These are phyloP conservation scores for Aspergillus heteromorphus DNA, from an alignment of 495 filamentous ascomycete genomes.

Conservation along the genomic window DNA sequence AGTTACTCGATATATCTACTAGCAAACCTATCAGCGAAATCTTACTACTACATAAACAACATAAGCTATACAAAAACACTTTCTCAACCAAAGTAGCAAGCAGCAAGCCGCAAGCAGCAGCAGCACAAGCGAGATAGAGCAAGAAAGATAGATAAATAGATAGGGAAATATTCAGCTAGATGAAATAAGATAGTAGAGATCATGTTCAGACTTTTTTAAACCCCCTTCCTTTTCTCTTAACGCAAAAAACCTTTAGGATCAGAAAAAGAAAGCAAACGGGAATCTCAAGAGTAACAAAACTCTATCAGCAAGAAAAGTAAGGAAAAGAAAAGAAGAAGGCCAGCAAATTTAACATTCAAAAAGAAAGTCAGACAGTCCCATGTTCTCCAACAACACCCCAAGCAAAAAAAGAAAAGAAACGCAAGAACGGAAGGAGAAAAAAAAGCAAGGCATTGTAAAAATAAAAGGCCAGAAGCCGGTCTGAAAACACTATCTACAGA, in stretches of 20 bases:
- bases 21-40: too few relatives aligned
- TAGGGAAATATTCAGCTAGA: too few relatives aligned
- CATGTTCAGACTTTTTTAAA: constrained; percentile 13
- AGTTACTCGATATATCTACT: too few relatives aligned
- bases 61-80: too few relatives aligned
- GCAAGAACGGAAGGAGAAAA: neutral
- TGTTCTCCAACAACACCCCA: constrained; percentile 11
- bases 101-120: neutral
- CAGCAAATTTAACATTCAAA: constrained; percentile 8
- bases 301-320: constrained; percentile 20
- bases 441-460: neutral
- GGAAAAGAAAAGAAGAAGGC: constrained; percentile 15
- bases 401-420: constrained; percentile 2
- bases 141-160: too few relatives aligned
- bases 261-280: constrained; percentile 10
- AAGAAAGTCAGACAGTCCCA: neutral
- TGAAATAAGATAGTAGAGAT: neutral
- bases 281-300: constrained; percentile 17
- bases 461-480: constrained; percentile 4
- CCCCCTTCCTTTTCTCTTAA: constrained; percentile 10
- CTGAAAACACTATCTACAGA: constrained; percentile 27
- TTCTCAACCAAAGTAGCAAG: too few relatives aligned
- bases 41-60: too few relatives aligned
- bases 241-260: constrained; percentile 5
- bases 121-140: neutral